Conservation (phyloP, 1,139 yeast genomes). For the Ogataea hybrid region DNA sequence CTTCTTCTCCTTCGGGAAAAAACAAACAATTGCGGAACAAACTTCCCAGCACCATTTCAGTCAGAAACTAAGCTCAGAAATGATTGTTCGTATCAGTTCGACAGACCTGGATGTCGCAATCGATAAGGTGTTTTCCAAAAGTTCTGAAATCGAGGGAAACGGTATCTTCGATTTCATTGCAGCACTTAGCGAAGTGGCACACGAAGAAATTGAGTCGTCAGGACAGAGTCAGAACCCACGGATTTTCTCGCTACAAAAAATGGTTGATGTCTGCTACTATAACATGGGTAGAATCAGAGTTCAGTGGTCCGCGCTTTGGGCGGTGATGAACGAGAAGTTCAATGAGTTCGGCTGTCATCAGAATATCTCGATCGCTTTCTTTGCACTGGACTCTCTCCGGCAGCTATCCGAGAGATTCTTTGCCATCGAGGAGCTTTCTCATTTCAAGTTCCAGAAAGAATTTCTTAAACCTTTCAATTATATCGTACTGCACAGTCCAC, state of each 20-base stretch:
- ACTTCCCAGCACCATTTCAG: constrained; percentile 50
- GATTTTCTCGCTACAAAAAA: constrained; percentile 87
- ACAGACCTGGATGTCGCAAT: constrained; percentile 81
- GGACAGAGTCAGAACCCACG: constrained; percentile 82
- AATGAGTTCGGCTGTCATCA: constrained; percentile 80
- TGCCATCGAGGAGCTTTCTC: constrained; percentile 90
- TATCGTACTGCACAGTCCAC: constrained; percentile 64
- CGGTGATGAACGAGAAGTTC: constrained; percentile 87
- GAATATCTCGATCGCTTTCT: constrained; percentile 75
- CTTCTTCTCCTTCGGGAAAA: constrained; percentile 33
- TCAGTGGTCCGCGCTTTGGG: constrained; percentile 97
- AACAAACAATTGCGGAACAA: constrained; percentile 44
- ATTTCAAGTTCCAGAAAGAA: constrained; percentile 93
- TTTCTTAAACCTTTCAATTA: constrained; percentile 89
- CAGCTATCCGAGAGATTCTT: constrained; percentile 91
- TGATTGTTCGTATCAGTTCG: constrained; percentile 59
- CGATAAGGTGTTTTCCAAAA: constrained; percentile 84
- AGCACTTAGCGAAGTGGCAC: constrained; percentile 82
- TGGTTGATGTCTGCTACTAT: constrained; percentile 96
- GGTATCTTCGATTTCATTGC: constrained; percentile 85
- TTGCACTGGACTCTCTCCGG: constrained; percentile 91
- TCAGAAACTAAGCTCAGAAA: constrained; percentile 50
- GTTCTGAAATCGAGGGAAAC: constrained; percentile 74
- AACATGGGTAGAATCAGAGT: constrained; percentile 95
- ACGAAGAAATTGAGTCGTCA: constrained; percentile 89